Evolutionary conservation across 208 protist species (phyloP).

Genomic region (Lotmaria passim): DNA sequence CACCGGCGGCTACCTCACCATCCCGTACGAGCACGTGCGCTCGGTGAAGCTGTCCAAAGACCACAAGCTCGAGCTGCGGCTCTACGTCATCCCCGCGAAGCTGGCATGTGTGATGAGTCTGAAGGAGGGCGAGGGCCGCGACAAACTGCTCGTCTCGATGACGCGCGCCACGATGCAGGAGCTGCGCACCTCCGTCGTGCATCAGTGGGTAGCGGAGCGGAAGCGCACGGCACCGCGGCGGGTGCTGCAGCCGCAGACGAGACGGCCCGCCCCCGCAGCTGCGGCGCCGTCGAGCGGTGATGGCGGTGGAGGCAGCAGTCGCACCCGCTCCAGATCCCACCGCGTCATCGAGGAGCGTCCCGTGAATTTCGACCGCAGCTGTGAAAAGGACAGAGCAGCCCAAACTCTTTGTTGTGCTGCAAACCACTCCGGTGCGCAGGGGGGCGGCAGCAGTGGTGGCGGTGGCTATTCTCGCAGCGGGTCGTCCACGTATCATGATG

Average conservation of each 20-base stretch:
- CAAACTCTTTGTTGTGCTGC: not conserved
- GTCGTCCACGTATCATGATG: conserved; percentile 21
- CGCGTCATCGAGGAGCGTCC: conserved; percentile 18
- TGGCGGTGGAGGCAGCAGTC: not conserved
- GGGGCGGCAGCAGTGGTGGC: not conserved
- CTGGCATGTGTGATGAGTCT: conserved; percentile 65
- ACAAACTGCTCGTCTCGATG: conserved; percentile 72
- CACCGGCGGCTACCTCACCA: conserved; percentile 75
- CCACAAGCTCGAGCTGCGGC: conserved; percentile 70
- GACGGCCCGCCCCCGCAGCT: not conserved
- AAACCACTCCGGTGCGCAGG: not conserved
- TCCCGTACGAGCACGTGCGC: conserved; percentile 87
- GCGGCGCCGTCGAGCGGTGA: too few species aligned
- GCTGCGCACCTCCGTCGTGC: conserved; percentile 56
- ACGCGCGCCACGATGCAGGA: conserved; percentile 68
- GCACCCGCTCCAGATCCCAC: conserved; percentile 13
- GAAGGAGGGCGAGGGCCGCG: conserved; percentile 33
- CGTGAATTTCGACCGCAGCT: conserved; percentile 13
- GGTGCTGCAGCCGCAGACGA: conserved; percentile 6
- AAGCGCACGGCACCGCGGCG: conserved; percentile 64
- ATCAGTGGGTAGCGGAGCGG: conserved; percentile 81
- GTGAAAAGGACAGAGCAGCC: not conserved
- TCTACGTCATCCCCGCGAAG: conserved; percentile 67
- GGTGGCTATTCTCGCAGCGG: conserved; percentile 3
- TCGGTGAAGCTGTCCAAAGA: conserved; percentile 82